Evolutionary conservation across 1,139 yeast species (phyloP).

Genomic region (Trichomonascaceae sp.): DNA sequence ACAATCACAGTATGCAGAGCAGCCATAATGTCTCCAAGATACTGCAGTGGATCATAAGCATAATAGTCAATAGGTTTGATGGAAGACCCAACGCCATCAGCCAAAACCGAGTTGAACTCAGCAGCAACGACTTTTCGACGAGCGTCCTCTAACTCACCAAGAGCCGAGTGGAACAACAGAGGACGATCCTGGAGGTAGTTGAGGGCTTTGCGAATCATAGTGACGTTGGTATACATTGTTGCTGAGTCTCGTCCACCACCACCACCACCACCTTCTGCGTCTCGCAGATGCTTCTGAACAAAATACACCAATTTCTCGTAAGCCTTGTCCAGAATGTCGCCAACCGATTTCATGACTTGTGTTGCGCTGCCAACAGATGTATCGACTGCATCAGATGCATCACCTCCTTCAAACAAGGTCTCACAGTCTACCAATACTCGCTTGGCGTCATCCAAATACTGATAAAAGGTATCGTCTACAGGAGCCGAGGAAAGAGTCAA

Average conservation of each 20-base stretch:
- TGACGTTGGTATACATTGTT: slow-evolving; percentile 11
- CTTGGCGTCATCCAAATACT: slow-evolving; percentile 47
- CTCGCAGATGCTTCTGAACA: slow-evolving; percentile 26
- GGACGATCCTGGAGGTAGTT: slow-evolving; percentile 25
- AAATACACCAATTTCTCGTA: slow-evolving; percentile 35
- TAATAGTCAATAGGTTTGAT: slow-evolving; percentile 52
- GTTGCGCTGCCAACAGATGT: not conserved
- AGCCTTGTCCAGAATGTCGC: slow-evolving; percentile 38
- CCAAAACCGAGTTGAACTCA: slow-evolving; percentile 42
- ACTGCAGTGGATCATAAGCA: slow-evolving; percentile 72
- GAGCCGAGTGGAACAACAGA: slow-evolving; percentile 22
- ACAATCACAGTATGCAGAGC: slow-evolving; percentile 82
- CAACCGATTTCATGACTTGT: slow-evolving; percentile 51
- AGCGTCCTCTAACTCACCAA: slow-evolving; percentile 21
- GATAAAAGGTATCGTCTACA: slow-evolving; percentile 43
- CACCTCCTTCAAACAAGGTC: slow-evolving; percentile 48
- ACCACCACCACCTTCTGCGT: slow-evolving; percentile 2
- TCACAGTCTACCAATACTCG: slow-evolving; percentile 55
- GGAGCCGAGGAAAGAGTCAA: slow-evolving; percentile 16
- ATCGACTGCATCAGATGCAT: not conserved
- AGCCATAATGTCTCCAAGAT: slow-evolving; percentile 79
- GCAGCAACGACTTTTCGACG: slow-evolving; percentile 19
- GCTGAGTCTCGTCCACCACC: too few relatives aligned
- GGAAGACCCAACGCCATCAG: slow-evolving; percentile 29
- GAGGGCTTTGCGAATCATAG: slow-evolving; percentile 20